Evolutionary conservation across 345 rosid species (phyloP).

Genomic region (Rhodomyrtus tomentosa): DNA sequence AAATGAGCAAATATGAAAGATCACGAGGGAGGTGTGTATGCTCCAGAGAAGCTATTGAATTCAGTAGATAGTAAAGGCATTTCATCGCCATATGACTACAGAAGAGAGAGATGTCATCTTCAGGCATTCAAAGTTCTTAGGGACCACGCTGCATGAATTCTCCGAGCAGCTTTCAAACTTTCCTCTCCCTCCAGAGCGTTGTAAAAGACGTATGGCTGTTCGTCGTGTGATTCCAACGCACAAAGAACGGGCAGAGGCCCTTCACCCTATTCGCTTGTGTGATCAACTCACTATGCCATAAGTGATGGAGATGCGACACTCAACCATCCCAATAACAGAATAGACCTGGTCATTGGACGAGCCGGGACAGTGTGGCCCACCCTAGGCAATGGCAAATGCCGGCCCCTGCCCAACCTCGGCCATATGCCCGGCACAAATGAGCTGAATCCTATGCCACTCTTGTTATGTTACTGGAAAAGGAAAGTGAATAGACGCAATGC

Average conservation of each 20-base stretch:
- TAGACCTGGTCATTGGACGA: not conserved
- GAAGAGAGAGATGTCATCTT: not conserved
- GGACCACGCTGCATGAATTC: not conserved
- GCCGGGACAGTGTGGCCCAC: not conserved
- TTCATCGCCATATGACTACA: not conserved
- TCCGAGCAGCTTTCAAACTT: not conserved
- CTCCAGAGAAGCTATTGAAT: not conserved
- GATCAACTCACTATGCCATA: not conserved
- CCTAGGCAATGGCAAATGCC: not conserved
- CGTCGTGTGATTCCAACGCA: not conserved
- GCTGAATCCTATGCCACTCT: not conserved
- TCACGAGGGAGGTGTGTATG: not conserved
- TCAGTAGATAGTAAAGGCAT: not conserved
- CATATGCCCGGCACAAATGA: not conserved
- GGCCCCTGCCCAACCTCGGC: not conserved
- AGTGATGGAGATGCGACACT: not conserved
- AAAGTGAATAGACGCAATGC: not conserved
- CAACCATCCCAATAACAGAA: not conserved
- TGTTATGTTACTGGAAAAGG: not conserved
- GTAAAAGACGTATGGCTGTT: not conserved
- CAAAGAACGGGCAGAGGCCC: not conserved
- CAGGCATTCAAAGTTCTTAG: not conserved
- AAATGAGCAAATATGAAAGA: not conserved
- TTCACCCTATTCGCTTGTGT: not conserved
- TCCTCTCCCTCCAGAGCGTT: not conserved